Percentiles rank a stretch among this genome's conserved stretches.
These are phyloP conservation scores for Rhododendron kiyosumense DNA, from an alignment of 148 eudicot species.

Conservation along the genomic window DNA sequence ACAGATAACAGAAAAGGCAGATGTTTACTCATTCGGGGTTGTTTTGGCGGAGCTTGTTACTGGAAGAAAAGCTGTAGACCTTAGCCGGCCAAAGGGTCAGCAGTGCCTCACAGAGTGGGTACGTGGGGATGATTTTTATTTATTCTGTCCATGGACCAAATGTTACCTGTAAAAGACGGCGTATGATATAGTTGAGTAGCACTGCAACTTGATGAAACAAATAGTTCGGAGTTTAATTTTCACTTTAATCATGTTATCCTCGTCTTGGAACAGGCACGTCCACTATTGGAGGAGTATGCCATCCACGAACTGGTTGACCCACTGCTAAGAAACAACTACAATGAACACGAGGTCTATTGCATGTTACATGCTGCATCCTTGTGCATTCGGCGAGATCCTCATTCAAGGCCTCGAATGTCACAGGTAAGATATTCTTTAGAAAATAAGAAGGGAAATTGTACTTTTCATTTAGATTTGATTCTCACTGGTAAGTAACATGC, in stretches of 20 bases:
- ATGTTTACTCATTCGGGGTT: conserved; percentile 36
- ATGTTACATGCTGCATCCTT: conserved; percentile 85
- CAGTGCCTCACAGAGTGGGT: conserved; percentile 43
- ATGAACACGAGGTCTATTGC: conserved; percentile 75
- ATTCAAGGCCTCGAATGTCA: conserved; percentile 89
- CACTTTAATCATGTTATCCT: neutral
- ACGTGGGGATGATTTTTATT: neutral
- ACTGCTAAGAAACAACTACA: conserved; percentile 43
- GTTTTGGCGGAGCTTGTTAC: conserved; percentile 37
- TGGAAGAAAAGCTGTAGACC: conserved; percentile 37
- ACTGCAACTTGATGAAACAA: neutral
- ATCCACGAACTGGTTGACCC: conserved; percentile 72
- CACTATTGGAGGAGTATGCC: conserved; percentile 62
- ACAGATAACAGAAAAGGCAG: conserved; percentile 36
- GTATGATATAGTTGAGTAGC: neutral
- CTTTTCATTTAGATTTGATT: neutral
- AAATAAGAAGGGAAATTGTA: neutral
- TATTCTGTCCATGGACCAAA: neutral
- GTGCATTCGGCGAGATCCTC: conserved; percentile 82
- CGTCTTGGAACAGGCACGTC: conserved; percentile 56
- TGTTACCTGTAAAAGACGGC: neutral
- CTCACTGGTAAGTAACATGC: neutral
- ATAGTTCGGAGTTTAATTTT: neutral
- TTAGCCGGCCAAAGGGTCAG: conserved; percentile 35
- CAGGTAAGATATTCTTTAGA: conserved; percentile 44